Percentiles rank a stretch among this genome's conserved stretches.
Evolutionary conservation across 441 rosid species (phyloP).

Genomic region (Adansonia grandidieri): DNA sequence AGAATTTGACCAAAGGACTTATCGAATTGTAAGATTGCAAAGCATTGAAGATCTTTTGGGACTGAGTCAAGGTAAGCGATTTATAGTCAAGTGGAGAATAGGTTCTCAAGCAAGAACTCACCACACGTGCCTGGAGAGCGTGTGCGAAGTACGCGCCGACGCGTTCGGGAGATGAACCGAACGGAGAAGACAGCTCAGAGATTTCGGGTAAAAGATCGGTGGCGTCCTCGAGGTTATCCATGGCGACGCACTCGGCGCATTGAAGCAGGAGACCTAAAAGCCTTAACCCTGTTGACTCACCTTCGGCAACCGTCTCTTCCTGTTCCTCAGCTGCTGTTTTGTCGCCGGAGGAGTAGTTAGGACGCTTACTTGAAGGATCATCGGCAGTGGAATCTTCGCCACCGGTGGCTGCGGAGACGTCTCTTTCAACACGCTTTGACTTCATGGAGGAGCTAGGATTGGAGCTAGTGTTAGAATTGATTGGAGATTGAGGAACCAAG

Average conservation of each 20-base stretch:
- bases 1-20: slow-evolving; percentile 74
- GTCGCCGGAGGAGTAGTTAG: slow-evolving; percentile 35
- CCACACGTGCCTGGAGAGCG: slow-evolving; percentile 84
- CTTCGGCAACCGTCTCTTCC: slow-evolving; percentile 33
- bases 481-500: slow-evolving; percentile 47
- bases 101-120: slow-evolving; percentile 65
- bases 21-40: slow-evolving; percentile 80
- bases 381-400: slow-evolving; percentile 34
- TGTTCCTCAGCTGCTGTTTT: slow-evolving; percentile 28
- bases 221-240: slow-evolving; percentile 68
- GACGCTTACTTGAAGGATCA: slow-evolving; percentile 49
- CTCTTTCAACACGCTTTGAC: slow-evolving; percentile 55
- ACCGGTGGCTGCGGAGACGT: slow-evolving; percentile 25
- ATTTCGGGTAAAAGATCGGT: slow-evolving; percentile 72
- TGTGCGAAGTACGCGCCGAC: slow-evolving; percentile 86
- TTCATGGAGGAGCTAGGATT: slow-evolving; percentile 51
- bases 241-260: slow-evolving; percentile 87
- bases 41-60: slow-evolving; percentile 75
- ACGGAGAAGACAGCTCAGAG: slow-evolving; percentile 75
- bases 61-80: slow-evolving; percentile 51
- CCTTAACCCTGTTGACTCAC: slow-evolving; percentile 54
- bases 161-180: slow-evolving; percentile 81
- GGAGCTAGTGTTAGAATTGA: slow-evolving; percentile 31
- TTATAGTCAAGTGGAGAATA: slow-evolving; percentile 53
- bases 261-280: slow-evolving; percentile 76